Evolutionary conservation across 2,329 filamentous ascomycete genomes (phyloP), one percentile per base, ranked within the genome.

Genomic region (Sporothrix euskadiensis): DNA sequence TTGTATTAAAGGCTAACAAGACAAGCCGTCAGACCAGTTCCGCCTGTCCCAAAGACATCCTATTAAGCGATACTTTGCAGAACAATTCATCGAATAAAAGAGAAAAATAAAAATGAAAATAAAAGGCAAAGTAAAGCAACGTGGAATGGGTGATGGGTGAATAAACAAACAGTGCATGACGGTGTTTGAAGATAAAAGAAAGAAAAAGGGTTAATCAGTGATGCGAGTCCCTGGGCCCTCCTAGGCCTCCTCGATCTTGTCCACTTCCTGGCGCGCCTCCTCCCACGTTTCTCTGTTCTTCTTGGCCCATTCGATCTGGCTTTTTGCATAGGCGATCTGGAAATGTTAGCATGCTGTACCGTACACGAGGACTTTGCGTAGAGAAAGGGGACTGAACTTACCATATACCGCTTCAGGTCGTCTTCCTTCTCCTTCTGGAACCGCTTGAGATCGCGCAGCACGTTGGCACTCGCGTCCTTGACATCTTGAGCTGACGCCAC

Each of bases 401-500:
- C 96, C 96, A 99, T 99, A 81, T 98, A 98, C 76, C 93, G 89
- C 79, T 90, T 91, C 79, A 99, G 82, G 81, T 99, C 96, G 69
- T 95, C 94, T 83, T 99, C 97, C 82, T 99, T 99, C 83, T 98
- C 94, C 74, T 86, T 86, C 82, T 99, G 97, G 83, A 99, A 99
- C 75, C 96, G 87, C 84, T 94, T 94, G 74, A 99, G 84, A 80
- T 99, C 96, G 78, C 92, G 91, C 78, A 99, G 83, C 4, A 98
- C 93, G 71, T 94, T 97, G 2, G 89, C 86, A 79, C 94, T 98
- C 9, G 96, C 96, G 79, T 98, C 94, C 81, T 92, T 94, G 75
- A 98, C 96, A 80, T 99, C 96, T 79, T 94, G 91, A 75, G 94
- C 94, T 4, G 94, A 93, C 4, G 93, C 94, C 44, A 94, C 88